Evolutionary conservation across 2,329 filamentous ascomycete species (phyloP).

Genomic region (Macroventuria anomochaeta): DNA sequence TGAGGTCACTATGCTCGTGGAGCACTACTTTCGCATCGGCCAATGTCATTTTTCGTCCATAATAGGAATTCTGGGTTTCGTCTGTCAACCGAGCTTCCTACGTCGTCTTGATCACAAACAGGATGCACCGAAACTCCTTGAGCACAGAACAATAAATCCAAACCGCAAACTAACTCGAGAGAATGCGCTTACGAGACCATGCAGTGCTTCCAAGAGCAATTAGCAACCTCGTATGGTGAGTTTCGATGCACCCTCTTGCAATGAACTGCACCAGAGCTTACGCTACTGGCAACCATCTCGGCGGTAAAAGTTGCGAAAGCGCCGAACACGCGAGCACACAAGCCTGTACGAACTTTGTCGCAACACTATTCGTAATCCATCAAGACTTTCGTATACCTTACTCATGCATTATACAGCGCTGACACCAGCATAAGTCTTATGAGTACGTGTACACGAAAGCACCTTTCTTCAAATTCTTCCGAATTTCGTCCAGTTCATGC

Average conservation of each 20-base stretch:
- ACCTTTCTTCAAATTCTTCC: neutral
- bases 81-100: neutral
- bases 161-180: too few species aligned
- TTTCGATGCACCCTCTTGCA: neutral
- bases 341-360: neutral
- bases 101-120: neutral
- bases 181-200: too few species aligned
- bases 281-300: neutral
- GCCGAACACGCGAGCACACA: conserved; percentile 2
- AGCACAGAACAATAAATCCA: too few species aligned
- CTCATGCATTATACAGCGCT: conserved; percentile 2
- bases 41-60: neutral
- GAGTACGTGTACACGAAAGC: neutral
- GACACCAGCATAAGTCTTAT: neutral
- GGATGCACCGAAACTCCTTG: neutral
- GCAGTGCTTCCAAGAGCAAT: neutral
- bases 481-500: conserved; percentile 4
- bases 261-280: neutral
- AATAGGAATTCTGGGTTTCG: neutral
- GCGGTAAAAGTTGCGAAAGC: neutral
- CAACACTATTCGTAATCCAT: conserved; percentile 8
- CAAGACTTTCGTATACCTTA: neutral
- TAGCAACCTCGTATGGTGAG: neutral
- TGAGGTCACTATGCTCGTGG: neutral
- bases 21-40: conserved; percentile 3